A percentile compares a stretch with the other conserved stretches of the same genome.
These are phyloP conservation scores for Sarcocystis neurona DNA, from an alignment of 169 alveolate genomes.

Conservation along the genomic window DNA sequence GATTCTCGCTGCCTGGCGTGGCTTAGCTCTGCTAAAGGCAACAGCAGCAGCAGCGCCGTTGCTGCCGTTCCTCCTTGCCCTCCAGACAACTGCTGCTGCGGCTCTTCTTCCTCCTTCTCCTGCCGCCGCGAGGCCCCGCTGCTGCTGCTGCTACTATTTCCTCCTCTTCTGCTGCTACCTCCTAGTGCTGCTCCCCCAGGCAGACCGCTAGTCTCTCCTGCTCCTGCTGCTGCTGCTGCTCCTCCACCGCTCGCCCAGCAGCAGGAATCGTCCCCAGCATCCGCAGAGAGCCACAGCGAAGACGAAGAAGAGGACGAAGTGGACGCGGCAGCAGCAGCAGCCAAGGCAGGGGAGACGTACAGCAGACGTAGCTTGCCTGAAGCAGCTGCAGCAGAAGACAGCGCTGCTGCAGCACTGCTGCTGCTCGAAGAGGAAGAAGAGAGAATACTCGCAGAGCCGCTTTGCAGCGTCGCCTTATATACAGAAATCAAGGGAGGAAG, in stretches of 20 bases:
- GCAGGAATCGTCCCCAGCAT: conserved; percentile 4
- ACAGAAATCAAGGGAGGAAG: conserved; percentile 15
- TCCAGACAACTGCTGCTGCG: neutral
- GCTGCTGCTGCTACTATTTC: neutral
- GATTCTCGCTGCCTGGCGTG: conserved; percentile 26
- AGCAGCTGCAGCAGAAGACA: neutral
- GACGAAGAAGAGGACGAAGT: neutral
- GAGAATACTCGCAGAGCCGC: neutral
- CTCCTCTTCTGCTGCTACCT: neutral
- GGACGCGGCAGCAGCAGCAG: conserved; percentile 23
- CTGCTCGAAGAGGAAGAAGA: neutral
- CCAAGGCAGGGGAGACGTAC: conserved; percentile 17
- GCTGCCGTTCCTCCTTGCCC: conserved; percentile 18
- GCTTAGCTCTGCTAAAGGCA: neutral
- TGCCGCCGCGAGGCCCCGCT: too few species aligned
- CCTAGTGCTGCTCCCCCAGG: neutral
- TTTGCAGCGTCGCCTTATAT: conserved; percentile 23
- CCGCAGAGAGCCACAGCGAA: conserved; percentile 29
- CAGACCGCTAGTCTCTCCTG: conserved; percentile 8
- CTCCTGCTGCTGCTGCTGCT: conserved; percentile 36
- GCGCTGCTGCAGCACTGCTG: too few species aligned
- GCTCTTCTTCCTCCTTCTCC: too few species aligned
- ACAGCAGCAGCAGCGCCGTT: neutral
- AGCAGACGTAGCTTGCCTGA: neutral
- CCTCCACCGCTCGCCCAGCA: neutral